Evolutionary conservation across 108 stramenopile species (phyloP).

Genomic region (Nitzschia sp.): DNA sequence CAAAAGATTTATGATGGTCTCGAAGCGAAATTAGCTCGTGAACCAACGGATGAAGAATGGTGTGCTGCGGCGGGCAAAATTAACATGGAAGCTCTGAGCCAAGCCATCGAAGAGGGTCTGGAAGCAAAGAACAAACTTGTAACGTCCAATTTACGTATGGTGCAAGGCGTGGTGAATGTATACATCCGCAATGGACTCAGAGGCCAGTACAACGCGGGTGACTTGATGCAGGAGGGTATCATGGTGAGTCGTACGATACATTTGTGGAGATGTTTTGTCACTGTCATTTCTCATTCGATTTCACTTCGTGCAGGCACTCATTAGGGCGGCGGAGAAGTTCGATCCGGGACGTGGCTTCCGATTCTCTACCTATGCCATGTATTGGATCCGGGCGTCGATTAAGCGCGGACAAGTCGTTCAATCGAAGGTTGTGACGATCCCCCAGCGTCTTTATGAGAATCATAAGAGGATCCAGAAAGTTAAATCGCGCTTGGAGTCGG

Average conservation of each 20-base stretch:
- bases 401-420: slow-evolving; percentile 81
- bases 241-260: slow-evolving; percentile 58
- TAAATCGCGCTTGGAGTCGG: slow-evolving; percentile 38
- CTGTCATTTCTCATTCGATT: no score
- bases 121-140: slow-evolving; percentile 85
- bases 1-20: slow-evolving; percentile 60
- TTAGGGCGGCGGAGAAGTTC: slow-evolving; percentile 94
- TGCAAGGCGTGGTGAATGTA: slow-evolving; percentile 84
- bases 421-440: slow-evolving; percentile 68
- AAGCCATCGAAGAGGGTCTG: slow-evolving; percentile 73
- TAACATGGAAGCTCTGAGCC: slow-evolving; percentile 65
- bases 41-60: slow-evolving; percentile 90
- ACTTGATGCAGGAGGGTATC: slow-evolving; percentile 90
- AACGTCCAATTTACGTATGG: slow-evolving; percentile 80
- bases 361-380: slow-evolving; percentile 97
- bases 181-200: slow-evolving; percentile 84
- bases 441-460: slow-evolving; percentile 80
- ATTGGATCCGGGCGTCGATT: slow-evolving; percentile 94
- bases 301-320: slow-evolving; percentile 67
- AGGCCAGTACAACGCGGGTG: slow-evolving; percentile 87
- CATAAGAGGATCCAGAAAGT: slow-evolving; percentile 63
- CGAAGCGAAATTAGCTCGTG: slow-evolving; percentile 50
- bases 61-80: slow-evolving; percentile 82
- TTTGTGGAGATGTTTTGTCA: not conserved
- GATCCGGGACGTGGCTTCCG: slow-evolving; percentile 91